phyloP scores from a whole-genome alignment of 2,329 filamentous ascomycete genomes.

The Grosmannia serpens region DNA sequence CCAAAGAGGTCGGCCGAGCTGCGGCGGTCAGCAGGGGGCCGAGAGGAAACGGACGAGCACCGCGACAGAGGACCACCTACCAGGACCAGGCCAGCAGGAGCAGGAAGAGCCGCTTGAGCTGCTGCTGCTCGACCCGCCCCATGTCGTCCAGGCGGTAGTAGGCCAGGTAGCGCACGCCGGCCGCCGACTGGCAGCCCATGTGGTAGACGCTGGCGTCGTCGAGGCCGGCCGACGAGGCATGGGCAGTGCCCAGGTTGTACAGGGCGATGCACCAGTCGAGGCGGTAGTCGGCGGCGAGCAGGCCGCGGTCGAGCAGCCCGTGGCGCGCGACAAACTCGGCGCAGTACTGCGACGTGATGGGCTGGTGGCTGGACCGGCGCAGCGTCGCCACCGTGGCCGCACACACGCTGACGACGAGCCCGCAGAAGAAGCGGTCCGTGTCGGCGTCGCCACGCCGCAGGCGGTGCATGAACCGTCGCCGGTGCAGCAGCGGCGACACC shows the following conservation, averaged over 20 bases:
- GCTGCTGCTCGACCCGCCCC: conserved; percentile 18
- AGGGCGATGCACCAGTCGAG: conserved; percentile 25
- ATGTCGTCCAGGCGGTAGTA: conserved; percentile 17
- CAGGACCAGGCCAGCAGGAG: conserved; percentile 18
- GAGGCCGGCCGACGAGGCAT: conserved; percentile 9
- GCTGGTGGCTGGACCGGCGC: conserved; percentile 15
- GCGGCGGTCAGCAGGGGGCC: too few relatives aligned
- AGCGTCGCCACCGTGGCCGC: conserved; percentile 22
- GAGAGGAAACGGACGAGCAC: too few relatives aligned
- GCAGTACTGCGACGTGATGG: conserved; percentile 16
- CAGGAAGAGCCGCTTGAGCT: conserved; percentile 23
- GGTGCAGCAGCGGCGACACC: conserved; percentile 21
- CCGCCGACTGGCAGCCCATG: conserved; percentile 15
- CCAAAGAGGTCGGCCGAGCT: background rate
- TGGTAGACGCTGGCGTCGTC: conserved; percentile 8
- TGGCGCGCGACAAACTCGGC: conserved; percentile 19
- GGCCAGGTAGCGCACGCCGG: conserved; percentile 19
- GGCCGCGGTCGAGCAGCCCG: conserved; percentile 13
- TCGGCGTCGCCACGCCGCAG: conserved; percentile 16
- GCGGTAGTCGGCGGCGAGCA: conserved; percentile 12
- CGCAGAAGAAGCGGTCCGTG: conserved; percentile 19
- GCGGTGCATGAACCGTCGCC: conserved; percentile 19
- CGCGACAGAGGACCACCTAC: background rate
- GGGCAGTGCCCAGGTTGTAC: conserved; percentile 22
- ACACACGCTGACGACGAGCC: conserved; percentile 23